phyloP scores from a whole-genome alignment of 768 basidiomycete species.

The Boletus insuetus region DNA sequence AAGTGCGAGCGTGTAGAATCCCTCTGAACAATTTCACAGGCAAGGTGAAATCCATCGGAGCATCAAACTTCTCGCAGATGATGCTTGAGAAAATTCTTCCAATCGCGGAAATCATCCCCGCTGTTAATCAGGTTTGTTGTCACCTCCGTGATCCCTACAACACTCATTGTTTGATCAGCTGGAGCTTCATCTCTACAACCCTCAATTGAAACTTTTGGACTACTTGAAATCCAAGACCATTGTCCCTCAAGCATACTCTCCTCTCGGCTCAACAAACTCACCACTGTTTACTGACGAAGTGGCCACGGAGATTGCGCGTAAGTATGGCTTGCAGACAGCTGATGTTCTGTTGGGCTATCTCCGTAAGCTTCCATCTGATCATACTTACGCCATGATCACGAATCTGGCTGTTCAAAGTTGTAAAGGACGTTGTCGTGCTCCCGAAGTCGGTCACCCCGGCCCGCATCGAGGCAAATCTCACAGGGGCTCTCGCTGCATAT shows the following conservation, averaged over 20 bases:
- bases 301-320: conserved; percentile 56
- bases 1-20: conserved; percentile 1
- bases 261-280: conserved; percentile 67
- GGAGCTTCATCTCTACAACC: conserved; percentile 73
- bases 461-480: conserved; percentile 61
- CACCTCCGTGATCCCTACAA: not conserved
- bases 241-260: conserved; percentile 76
- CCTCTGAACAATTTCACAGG: conserved; percentile 36
- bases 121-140: conserved; percentile 62
- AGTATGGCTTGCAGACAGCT: conserved; percentile 50
- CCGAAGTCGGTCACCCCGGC: conserved; percentile 75
- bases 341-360: conserved; percentile 64
- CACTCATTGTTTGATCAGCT: conserved; percentile 40
- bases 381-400: conserved; percentile 5
- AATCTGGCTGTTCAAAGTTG: conserved; percentile 38
- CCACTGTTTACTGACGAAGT: conserved; percentile 64
- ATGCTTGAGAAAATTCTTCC: conserved; percentile 70
- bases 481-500: conserved; percentile 47
- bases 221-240: conserved; percentile 68
- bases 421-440: conserved; percentile 62
- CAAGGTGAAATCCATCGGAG: conserved; percentile 65
- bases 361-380: conserved; percentile 35
- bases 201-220: conserved; percentile 62
- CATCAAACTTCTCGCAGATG: conserved; percentile 70
- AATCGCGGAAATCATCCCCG: conserved; percentile 64